Evolutionary conservation across 2,329 filamentous ascomycete species (phyloP).

Genomic region (Pseudopyrenochaeta lycopersici): DNA sequence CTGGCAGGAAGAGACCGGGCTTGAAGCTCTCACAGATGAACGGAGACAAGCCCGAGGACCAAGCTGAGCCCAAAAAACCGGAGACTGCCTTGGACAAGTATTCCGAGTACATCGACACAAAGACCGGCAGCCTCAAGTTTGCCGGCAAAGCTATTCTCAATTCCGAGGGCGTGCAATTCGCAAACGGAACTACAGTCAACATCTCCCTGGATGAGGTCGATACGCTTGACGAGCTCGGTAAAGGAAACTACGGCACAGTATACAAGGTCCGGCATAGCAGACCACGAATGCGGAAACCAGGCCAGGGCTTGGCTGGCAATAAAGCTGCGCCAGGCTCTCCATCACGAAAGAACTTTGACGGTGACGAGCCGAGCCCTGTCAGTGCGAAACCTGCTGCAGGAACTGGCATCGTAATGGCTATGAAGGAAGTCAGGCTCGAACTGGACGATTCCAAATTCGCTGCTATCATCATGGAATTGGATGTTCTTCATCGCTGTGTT

Average conservation of each 20-base stretch:
- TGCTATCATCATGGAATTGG: conserved; percentile 96
- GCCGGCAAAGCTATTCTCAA: conserved; percentile 92
- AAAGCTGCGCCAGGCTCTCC: conserved; percentile 53
- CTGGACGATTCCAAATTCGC: conserved; percentile 96
- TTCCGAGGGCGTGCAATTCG: conserved; percentile 89
- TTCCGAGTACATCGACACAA: conserved; percentile 86
- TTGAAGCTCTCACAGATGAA: conserved; percentile 57
- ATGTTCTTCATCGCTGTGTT: conserved; percentile 92
- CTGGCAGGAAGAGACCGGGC: conserved; percentile 52
- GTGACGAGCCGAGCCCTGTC: conserved; percentile 48
- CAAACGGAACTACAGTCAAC: conserved; percentile 85
- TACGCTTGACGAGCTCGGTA: conserved; percentile 90
- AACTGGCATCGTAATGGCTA: conserved; percentile 90
- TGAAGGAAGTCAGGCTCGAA: conserved; percentile 98
- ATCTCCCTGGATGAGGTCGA: conserved; percentile 97
- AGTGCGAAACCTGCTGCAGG: conserved; percentile 54
- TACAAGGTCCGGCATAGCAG: conserved; percentile 94
- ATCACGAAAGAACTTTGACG: conserved; percentile 38
- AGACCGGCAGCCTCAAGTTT: conserved; percentile 91
- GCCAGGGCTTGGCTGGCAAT: conserved; percentile 68
- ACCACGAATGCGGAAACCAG: conserved; percentile 68
- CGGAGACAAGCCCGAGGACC: conserved; percentile 36
- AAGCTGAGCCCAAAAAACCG: conserved; percentile 42
- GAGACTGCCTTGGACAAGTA: conserved; percentile 69
- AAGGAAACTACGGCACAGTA: conserved; percentile 97